phyloP scores from a whole-genome alignment of 139 green algal species.

The Picochlorum sp. region DNA sequence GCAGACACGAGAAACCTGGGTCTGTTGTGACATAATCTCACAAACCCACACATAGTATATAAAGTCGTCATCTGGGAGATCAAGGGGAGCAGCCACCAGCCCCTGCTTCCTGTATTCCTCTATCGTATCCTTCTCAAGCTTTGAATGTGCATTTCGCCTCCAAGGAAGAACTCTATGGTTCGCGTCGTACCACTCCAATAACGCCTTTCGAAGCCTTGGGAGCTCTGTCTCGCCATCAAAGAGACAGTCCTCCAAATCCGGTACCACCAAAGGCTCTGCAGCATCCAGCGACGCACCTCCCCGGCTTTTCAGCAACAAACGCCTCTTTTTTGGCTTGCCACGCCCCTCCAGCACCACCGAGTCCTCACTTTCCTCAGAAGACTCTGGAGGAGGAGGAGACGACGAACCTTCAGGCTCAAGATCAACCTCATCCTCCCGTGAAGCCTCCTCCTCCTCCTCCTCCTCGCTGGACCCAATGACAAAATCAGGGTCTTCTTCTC shows the following conservation, averaged over 20 bases:
- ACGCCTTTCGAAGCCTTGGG: conserved; percentile 24
- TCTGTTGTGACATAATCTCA: conserved; percentile 97
- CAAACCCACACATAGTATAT: conserved; percentile 81
- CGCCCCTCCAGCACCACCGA: not conserved
- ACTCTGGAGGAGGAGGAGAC: not conserved
- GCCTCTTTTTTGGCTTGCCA: not conserved
- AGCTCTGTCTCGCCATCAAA: not conserved
- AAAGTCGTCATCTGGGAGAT: conserved; percentile 56
- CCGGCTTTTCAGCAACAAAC: not conserved
- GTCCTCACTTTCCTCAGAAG: not conserved
- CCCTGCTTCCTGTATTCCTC: conserved; percentile 13
- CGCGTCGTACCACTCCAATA: conserved; percentile 87
- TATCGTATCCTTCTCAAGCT: not conserved
- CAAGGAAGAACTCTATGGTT: conserved; percentile 81
- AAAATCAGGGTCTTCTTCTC: too few species aligned
- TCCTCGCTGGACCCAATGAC: too few species aligned
- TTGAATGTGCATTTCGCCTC: conserved; percentile 64
- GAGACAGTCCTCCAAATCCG: not conserved
- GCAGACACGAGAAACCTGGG: conserved; percentile 46
- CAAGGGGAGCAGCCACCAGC: conserved; percentile 20
- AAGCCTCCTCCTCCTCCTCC: not conserved
- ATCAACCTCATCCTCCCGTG: not conserved
- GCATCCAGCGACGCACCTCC: not conserved
- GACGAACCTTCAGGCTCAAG: too few species aligned
- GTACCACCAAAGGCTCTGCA: not conserved